Conservation (phyloP, 2,329 filamentous ascomycete species). For the Waltergamsia citrina region DNA sequence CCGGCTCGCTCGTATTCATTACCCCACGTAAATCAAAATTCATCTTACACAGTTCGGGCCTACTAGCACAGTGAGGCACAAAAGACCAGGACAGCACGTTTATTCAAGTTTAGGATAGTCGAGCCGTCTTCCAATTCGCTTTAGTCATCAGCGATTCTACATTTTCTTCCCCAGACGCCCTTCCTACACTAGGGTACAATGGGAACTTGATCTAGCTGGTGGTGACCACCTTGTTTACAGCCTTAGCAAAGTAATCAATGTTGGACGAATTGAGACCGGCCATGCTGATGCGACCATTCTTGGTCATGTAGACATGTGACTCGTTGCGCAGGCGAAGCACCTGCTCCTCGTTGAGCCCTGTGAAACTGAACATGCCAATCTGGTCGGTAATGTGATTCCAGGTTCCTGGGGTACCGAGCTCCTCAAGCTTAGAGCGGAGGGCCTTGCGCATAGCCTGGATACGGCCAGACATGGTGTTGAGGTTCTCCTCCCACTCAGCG, state of each 20-base stretch:
- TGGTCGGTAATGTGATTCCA: conserved; percentile 98
- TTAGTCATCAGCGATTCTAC: too few species aligned
- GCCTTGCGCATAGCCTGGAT: conserved; percentile 86
- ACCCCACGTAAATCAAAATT: too few species aligned
- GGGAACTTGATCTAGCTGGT: conserved; percentile 2
- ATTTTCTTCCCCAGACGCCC: too few species aligned
- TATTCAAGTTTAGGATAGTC: too few species aligned
- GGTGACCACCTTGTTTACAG: conserved; percentile 72
- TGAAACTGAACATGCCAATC: conserved; percentile 99
- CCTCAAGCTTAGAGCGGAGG: conserved; percentile 72
- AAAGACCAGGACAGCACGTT: too few species aligned
- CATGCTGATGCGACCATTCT: conserved; percentile 98
- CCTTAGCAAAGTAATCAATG: conserved; percentile 85
- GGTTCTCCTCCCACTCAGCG: conserved; percentile 83
- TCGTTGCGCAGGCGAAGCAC: conserved; percentile 61
- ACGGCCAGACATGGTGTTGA: conserved; percentile 87
- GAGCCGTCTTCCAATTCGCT: too few species aligned
- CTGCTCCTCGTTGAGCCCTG: conserved; percentile 65
- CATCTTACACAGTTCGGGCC: too few species aligned
- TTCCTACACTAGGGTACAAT: too few species aligned
- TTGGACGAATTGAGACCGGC: conserved; percentile 91
- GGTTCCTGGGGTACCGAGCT: conserved; percentile 73
- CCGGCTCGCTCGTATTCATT: too few species aligned
- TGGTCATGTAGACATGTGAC: conserved; percentile 83
- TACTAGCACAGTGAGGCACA: too few species aligned